phyloP scores from a whole-genome alignment of 2,329 filamentous ascomycete species.

The Colletotrichum scovillei region DNA sequence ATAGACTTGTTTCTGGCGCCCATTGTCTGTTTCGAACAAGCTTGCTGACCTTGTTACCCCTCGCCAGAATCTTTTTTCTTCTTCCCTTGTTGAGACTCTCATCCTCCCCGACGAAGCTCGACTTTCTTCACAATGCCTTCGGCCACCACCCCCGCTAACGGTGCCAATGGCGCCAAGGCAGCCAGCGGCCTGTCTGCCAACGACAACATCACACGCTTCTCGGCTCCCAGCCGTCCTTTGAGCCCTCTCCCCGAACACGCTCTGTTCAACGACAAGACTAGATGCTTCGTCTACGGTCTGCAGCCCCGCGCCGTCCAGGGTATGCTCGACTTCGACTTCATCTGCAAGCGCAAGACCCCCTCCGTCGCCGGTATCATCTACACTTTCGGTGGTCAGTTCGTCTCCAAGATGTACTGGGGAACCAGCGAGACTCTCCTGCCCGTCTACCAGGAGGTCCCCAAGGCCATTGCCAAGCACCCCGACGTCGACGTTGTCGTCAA shows the following conservation, averaged over 20 bases:
- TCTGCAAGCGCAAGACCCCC: constrained; percentile 97
- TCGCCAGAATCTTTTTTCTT: constrained; percentile 36
- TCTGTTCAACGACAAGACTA: constrained; percentile 98
- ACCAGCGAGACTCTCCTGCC: constrained; percentile 98
- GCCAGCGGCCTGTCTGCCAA: constrained; percentile 77
- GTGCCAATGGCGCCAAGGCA: constrained; percentile 60
- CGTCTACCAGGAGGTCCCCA: constrained; percentile 93
- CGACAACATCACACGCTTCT: constrained; percentile 98
- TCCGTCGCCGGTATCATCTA: constrained; percentile 99
- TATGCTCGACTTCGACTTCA: constrained; percentile 99
- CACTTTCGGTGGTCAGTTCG: constrained; percentile 99
- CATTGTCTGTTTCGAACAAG: constrained; percentile 35
- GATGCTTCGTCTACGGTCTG: constrained; percentile 99
- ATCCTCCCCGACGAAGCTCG: constrained; percentile 28
- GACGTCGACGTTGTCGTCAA: constrained; percentile 99
- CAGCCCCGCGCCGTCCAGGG: constrained; percentile 93
- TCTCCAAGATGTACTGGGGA: constrained; percentile 99
- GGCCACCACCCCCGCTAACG: constrained; percentile 51
- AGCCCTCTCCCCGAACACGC: constrained; percentile 89
- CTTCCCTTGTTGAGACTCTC: constrained; percentile 28
- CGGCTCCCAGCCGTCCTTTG: constrained; percentile 89
- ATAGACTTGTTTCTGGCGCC: constrained; percentile 29
- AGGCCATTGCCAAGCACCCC: constrained; percentile 95
- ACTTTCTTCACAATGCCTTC: constrained; percentile 63
- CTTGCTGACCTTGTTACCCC: constrained; percentile 36